Evolutionary conservation across 2,329 filamentous ascomycete species (phyloP), one percentile per base, ranked within the genome.

Genomic region (Gnomoniopsis sp.): DNA sequence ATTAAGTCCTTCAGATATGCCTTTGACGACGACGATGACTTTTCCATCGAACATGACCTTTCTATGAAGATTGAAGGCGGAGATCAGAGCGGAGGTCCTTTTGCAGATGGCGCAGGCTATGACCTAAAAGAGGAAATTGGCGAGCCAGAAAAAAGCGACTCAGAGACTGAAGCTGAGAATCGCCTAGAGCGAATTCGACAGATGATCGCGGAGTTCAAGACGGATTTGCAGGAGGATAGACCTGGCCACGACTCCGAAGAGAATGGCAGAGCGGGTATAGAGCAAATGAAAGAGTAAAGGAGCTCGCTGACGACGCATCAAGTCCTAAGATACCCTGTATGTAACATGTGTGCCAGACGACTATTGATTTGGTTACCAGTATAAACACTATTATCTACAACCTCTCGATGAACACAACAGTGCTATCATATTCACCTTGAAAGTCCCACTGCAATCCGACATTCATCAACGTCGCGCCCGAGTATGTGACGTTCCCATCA

Each of bases 381-480:
- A 23, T 15, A 15, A 4, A 19, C 19, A 21, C 17, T 33, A 46
- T 64, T 47, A 52, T 50, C 65, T 41, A 78, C 57, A 71, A 62
- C 66, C 70, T 84, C 63, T 84, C 75, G 57, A 88, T 64, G 54
- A 83, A 76, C 6, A 87, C 74, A 33, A 88, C 71, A 63, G 75
- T 76, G 63, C 85, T 88, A 62, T 82, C 76, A 62, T 84, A 86
- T 63, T 87, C 84, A 0, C 70, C 73, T 0, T 71, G 65, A 63
- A 85, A 81, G 4, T 69, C 63, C 68, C 79, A 75, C 69, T 86
- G 82, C 41, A 88, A 65, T 0, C 85, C 86, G 1, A 76, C 75
- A 62, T 85, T 87, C 82, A 88, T 87, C 65, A 88, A 73, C 8
- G 83, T 87, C 11, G 78, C 77, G 0, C 85, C 86, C 0, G 79